These are phyloP conservation scores for Byssochlamys sp. DNA, from an alignment of 2,329 filamentous ascomycete species.

Conservation along the genomic window DNA sequence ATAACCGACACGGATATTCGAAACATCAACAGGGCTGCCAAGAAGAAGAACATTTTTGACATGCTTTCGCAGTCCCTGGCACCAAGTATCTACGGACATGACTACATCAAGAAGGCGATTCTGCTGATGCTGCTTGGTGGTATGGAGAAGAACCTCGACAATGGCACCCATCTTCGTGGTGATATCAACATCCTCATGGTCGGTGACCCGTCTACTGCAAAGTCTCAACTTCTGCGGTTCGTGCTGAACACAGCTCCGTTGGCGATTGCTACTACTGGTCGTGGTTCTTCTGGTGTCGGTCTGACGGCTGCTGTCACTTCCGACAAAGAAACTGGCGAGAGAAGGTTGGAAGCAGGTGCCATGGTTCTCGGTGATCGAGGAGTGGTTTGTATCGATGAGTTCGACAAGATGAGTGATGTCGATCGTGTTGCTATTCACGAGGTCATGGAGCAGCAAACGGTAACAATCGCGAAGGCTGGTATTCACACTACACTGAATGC, in stretches of 20 bases:
- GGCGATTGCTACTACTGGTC: slow-evolving; percentile 91
- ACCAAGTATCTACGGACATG: slow-evolving; percentile 92
- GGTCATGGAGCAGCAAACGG: slow-evolving; percentile 99
- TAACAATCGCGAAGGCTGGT: slow-evolving; percentile 95
- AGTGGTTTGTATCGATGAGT: slow-evolving; percentile 97
- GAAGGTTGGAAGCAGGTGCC: slow-evolving; percentile 87
- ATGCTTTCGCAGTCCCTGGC: slow-evolving; percentile 87
- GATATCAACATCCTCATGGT: slow-evolving; percentile 99
- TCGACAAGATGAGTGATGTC: slow-evolving; percentile 98
- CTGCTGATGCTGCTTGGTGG: slow-evolving; percentile 88
- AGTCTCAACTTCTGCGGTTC: slow-evolving; percentile 94
- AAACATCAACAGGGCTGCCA: slow-evolving; percentile 95
- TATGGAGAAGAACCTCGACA: slow-evolving; percentile 97
- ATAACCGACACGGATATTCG: slow-evolving; percentile 96
- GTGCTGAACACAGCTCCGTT: slow-evolving; percentile 93
- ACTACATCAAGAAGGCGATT: slow-evolving; percentile 96
- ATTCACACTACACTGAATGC: slow-evolving; percentile 97
- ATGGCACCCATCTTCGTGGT: slow-evolving; percentile 92
- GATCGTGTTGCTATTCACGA: slow-evolving; percentile 98
- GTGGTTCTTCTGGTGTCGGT: slow-evolving; percentile 94
- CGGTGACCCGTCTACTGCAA: slow-evolving; percentile 93
- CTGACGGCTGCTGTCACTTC: slow-evolving; percentile 90
- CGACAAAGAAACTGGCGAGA: slow-evolving; percentile 94
- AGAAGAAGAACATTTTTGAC: slow-evolving; percentile 88
- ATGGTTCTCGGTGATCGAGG: slow-evolving; percentile 97